A percentile compares a stretch with the other conserved stretches of the same genome.
These are phyloP conservation scores for Boletus rubescentipes DNA, from an alignment of 768 basidiomycete species.

Conservation along the genomic window DNA sequence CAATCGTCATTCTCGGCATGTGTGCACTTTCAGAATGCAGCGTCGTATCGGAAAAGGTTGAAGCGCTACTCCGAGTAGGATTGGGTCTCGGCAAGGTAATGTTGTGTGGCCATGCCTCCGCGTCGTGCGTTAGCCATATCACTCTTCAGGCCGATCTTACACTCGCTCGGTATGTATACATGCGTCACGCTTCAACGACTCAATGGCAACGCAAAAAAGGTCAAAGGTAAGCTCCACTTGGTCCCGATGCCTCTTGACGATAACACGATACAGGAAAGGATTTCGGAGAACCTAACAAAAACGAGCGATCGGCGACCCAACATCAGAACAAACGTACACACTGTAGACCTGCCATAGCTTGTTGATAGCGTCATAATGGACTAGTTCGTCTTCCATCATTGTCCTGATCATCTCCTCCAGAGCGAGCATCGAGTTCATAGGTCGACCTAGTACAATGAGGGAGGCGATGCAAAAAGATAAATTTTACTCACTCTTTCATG, in stretches of 20 bases:
- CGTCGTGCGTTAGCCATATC: background rate
- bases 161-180: slow-evolving; percentile 88
- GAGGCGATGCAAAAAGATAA: background rate
- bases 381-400: slow-evolving; percentile 87
- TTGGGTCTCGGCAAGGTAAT: slow-evolving; percentile 85
- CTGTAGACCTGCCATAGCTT: slow-evolving; percentile 98
- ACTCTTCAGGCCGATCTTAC: slow-evolving; percentile 74
- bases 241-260: slow-evolving; percentile 92
- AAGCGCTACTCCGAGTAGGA: slow-evolving; percentile 82
- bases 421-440: slow-evolving; percentile 87
- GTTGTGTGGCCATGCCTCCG: background rate
- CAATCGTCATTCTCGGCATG: slow-evolving; percentile 96
- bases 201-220: slow-evolving; percentile 93
- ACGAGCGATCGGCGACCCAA: background rate
- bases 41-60: slow-evolving; percentile 80
- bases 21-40: slow-evolving; percentile 79
- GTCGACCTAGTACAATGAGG: slow-evolving; percentile 61
- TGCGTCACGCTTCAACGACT: slow-evolving; percentile 91
- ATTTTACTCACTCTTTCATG: slow-evolving; percentile 80
- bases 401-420: slow-evolving; percentile 95
- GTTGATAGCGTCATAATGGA: slow-evolving; percentile 80
- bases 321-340: slow-evolving; percentile 37
- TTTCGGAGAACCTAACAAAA: slow-evolving; percentile 62
- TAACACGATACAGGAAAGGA: slow-evolving; percentile 79
- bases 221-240: slow-evolving; percentile 81